Percentiles rank a stretch among this genome's conserved stretches.
phyloP scores from a whole-genome alignment of 2,329 filamentous ascomycete species.

The Colletotrichum sp. region DNA sequence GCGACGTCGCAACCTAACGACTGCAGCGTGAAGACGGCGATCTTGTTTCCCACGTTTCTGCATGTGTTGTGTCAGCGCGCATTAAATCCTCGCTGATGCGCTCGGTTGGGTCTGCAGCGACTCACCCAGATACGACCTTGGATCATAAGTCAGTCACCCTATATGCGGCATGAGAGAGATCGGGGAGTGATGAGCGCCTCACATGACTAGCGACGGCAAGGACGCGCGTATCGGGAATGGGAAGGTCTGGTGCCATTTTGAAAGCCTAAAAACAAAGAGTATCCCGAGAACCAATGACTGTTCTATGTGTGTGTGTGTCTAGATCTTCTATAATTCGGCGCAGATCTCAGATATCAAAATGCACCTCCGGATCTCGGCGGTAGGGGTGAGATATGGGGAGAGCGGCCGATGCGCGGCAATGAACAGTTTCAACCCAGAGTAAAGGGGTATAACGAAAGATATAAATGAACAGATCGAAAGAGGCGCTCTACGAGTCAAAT shows the following conservation, averaged over 20 bases:
- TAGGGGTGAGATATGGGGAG: neutral
- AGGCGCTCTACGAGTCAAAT: neutral
- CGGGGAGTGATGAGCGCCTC: constrained; percentile 43
- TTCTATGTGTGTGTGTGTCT: neutral
- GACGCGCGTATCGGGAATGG: constrained; percentile 68
- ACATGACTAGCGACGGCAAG: constrained; percentile 96
- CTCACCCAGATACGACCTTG: constrained; percentile 51
- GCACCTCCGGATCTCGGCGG: neutral
- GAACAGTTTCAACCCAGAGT: neutral
- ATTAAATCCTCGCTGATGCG: neutral
- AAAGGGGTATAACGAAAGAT: neutral
- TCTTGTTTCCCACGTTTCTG: constrained; percentile 97
- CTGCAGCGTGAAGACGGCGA: constrained; percentile 94
- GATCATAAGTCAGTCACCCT: constrained; percentile 23
- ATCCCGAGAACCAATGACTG: neutral
- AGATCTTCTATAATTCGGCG: neutral
- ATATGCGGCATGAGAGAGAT: constrained; percentile 10
- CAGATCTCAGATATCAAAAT: neutral
- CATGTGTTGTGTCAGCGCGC: neutral
- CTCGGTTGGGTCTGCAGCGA: neutral
- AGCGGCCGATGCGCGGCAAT: neutral
- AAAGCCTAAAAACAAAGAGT: neutral
- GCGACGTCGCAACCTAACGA: constrained; percentile 92
- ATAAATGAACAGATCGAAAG: neutral
- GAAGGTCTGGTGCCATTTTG: constrained; percentile 45